phyloP scores from a whole-genome alignment of 202 grass and related monocot species.

The Setaria italica region DNA sequence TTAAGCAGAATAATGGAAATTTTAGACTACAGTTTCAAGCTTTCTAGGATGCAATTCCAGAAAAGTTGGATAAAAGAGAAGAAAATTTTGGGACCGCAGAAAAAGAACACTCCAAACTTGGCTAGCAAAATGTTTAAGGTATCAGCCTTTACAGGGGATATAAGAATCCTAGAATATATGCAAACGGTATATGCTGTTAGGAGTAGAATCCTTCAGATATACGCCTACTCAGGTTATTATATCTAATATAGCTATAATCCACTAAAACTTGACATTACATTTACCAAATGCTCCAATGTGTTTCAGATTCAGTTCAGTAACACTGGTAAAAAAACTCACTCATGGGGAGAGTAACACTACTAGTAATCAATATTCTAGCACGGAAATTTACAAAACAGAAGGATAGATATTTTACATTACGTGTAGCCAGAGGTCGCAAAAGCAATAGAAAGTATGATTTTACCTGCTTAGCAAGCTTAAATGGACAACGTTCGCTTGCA shows the following conservation, averaged over 20 bases:
- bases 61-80: not conserved
- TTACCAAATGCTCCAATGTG: not conserved
- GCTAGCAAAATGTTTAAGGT: not conserved
- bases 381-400: not conserved
- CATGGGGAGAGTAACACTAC: not conserved
- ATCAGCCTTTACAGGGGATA: not conserved
- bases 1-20: not conserved
- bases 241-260: not conserved
- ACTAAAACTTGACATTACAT: not conserved
- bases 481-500: conserved; percentile 88
- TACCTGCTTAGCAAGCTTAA: conserved; percentile 87
- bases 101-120: not conserved
- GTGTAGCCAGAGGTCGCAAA: conserved; percentile 23
- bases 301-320: not conserved
- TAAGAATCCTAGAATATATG: not conserved
- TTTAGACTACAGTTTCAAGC: not conserved
- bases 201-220: no score
- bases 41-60: not conserved
- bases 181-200: not conserved
- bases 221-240: not conserved
- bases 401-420: not conserved
- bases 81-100: not conserved
- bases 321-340: not conserved
- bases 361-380: conserved; percentile 8
- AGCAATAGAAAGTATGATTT: conserved; percentile 22